Conservation (phyloP, 2,329 filamentous ascomycete genomes). For the Fusarium sp. region DNA sequence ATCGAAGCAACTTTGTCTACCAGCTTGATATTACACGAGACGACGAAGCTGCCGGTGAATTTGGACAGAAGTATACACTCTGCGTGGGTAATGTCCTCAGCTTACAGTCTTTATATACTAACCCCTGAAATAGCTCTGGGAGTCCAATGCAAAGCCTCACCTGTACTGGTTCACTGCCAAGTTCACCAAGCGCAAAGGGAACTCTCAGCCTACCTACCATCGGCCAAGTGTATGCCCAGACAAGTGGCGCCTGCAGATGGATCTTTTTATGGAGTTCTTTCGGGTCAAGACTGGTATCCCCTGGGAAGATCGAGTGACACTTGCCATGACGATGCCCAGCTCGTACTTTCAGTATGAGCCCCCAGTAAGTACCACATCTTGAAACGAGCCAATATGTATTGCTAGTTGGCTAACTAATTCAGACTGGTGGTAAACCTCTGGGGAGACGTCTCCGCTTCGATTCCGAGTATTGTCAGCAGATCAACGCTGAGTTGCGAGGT, state of each 20-base stretch:
- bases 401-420: not conserved
- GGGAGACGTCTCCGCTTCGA: conserved; percentile 50
- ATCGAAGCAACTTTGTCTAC: conserved; percentile 72
- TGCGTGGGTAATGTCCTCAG: conserved; percentile 60
- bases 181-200: conserved; percentile 56
- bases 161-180: conserved; percentile 72
- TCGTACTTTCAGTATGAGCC: conserved; percentile 59
- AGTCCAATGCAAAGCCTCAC: conserved; percentile 69
- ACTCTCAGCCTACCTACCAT: conserved; percentile 51
- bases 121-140: conserved; percentile 68
- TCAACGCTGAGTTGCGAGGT: conserved; percentile 49
- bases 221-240: conserved; percentile 54
- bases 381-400: not conserved
- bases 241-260: conserved; percentile 58
- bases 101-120: not conserved
- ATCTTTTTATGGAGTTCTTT: conserved; percentile 69
- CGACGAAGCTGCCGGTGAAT: conserved; percentile 55
- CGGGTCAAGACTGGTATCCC: conserved; percentile 65
- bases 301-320: conserved; percentile 68
- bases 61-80: conserved; percentile 69
- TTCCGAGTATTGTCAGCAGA: conserved; percentile 49
- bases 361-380: conserved; percentile 53
- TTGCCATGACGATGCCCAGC: conserved; percentile 46
- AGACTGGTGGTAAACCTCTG: conserved; percentile 54
- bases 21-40: conserved; percentile 70